Evolutionary conservation across 768 basidiomycete species (phyloP).

Genomic region (Mycena epipterygia): DNA sequence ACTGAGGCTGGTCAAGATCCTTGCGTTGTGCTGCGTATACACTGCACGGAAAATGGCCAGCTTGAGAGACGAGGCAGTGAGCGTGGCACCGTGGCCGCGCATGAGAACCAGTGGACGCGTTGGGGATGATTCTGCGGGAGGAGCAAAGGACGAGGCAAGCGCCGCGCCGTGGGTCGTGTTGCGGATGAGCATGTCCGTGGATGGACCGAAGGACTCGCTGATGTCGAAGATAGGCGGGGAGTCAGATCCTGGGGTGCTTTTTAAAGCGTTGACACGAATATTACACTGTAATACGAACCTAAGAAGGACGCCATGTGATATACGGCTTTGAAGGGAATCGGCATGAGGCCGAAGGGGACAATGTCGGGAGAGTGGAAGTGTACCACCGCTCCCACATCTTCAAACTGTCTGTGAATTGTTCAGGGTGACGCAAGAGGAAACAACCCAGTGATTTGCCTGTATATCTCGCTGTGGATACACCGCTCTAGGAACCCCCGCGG

Average conservation of each 20-base stretch:
- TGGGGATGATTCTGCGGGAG: neutral
- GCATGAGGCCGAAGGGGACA: slow-evolving; percentile 30
- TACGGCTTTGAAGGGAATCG: slow-evolving; percentile 32
- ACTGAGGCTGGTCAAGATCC: slow-evolving; percentile 29
- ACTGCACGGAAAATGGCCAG: slow-evolving; percentile 30
- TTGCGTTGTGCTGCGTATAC: slow-evolving; percentile 34
- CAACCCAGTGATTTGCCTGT: neutral
- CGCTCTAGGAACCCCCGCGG: slow-evolving; percentile 34
- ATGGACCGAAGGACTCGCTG: slow-evolving; percentile 26
- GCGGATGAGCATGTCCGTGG: slow-evolving; percentile 38
- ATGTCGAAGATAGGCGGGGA: slow-evolving; percentile 35
- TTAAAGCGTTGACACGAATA: neutral
- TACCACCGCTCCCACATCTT: slow-evolving; percentile 33
- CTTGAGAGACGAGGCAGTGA: slow-evolving; percentile 33
- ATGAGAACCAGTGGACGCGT: slow-evolving; percentile 34
- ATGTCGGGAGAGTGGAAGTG: slow-evolving; percentile 36
- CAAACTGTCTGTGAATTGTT: slow-evolving; percentile 21
- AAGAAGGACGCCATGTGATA: slow-evolving; percentile 37
- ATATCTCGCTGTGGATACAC: slow-evolving; percentile 39
- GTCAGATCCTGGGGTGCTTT: slow-evolving; percentile 8
- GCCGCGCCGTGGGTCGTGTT: slow-evolving; percentile 35
- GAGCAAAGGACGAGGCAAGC: slow-evolving; percentile 28
- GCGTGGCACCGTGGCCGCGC: slow-evolving; percentile 37
- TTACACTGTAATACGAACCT: neutral
- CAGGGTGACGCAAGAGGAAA: neutral